phyloP scores from a whole-genome alignment of 2,329 filamentous ascomycete genomes.

The Ophiocordyceps sinensis region DNA sequence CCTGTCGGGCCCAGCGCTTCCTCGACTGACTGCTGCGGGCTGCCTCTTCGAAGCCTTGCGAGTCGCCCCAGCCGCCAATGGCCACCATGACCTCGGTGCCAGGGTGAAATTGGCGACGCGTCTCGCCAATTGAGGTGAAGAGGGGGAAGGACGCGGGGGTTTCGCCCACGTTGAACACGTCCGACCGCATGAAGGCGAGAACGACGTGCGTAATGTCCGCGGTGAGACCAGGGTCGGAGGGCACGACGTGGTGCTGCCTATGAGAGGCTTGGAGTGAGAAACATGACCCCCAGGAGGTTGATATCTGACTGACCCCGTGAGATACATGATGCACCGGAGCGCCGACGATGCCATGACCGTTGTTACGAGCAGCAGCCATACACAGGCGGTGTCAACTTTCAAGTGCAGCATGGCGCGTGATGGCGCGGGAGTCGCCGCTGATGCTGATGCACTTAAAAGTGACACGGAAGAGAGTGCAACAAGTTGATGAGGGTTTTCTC shows the following conservation, averaged over 20 bases:
- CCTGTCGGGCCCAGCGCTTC: slow-evolving; percentile 46
- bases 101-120: slow-evolving; percentile 30
- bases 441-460: too few relatives aligned
- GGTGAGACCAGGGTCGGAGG: slow-evolving; percentile 18
- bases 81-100: slow-evolving; percentile 53
- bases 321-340: slow-evolving; percentile 29
- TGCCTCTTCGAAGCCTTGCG: slow-evolving; percentile 43
- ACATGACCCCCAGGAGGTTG: not conserved
- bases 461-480: too few relatives aligned
- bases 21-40: slow-evolving; percentile 36
- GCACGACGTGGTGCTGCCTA: slow-evolving; percentile 33
- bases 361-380: not conserved
- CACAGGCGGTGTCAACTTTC: not conserved
- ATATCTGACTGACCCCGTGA: slow-evolving; percentile 27
- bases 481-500: too few relatives aligned
- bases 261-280: not conserved
- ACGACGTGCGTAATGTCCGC: slow-evolving; percentile 39
- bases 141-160: slow-evolving; percentile 28
- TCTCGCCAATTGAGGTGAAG: slow-evolving; percentile 34
- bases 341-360: slow-evolving; percentile 1
- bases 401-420: not conserved
- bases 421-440: too few relatives aligned
- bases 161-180: slow-evolving; percentile 31
- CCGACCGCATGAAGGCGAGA: slow-evolving; percentile 42
- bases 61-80: slow-evolving; percentile 64